Evolutionary conservation across 140 eudicot genomes (phyloP), one percentile per base, ranked within the genome.

Genomic region (Ambrosia hybrid): DNA sequence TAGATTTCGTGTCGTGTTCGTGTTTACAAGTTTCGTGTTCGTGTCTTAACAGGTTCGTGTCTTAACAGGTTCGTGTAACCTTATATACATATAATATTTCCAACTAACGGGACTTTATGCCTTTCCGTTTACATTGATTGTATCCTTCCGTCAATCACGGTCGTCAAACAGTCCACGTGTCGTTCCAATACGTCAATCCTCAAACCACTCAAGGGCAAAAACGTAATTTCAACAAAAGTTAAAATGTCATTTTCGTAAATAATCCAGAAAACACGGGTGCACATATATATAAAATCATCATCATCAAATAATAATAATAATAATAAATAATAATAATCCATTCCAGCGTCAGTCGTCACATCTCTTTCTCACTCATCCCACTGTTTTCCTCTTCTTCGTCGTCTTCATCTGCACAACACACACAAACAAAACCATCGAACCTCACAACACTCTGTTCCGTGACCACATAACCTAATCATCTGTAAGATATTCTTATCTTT

Each of bases 251-350:
- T 16, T 59, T 45, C 74, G 69, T 68, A 59, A 68, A 66, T 56
- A 76, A 76, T 65, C 72, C 67, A 39, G 51, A 65, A 64, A 74
- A 62, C 67, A 66, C 73, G 79, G 73, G 67, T 53, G 67, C 73
- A 66, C 79, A 74, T 7, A 55, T 26, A 9, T 37, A 73, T 49
- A 12, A 9, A 73, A 15, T 5, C 67, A 60, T 30, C 34, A 30
- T 30, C 34, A 30, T 5, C 21, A 16, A 7, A 21, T 8, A 57
- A 57, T 56, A 56, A 56, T 6, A 56, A 56, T 56, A 15, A 56
- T 56, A 15, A 56, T 56, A 16, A 56, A 56, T 56, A 33, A 60
- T 60, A 33, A 62, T 62, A 9, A 8, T 41, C 46, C 6, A 30
- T 30, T 30, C 2, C 34, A 30, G 34, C 34, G 46, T 34, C 46